These are phyloP conservation scores for Ambrosia trifida DNA, from an alignment of 129 eudicot species.

Conservation along the genomic window DNA sequence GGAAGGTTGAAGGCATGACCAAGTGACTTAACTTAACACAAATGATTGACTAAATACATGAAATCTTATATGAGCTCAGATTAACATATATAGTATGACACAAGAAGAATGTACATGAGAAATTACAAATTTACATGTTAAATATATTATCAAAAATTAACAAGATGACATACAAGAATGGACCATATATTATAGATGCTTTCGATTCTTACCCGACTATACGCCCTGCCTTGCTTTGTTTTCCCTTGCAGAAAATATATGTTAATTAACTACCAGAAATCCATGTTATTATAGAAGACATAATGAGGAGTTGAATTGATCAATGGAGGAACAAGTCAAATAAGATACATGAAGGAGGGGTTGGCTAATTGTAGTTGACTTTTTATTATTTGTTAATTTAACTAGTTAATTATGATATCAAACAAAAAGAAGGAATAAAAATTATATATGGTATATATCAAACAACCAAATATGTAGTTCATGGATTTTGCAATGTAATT, in stretches of 20 bases:
- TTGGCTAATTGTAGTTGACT: neutral
- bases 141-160: neutral
- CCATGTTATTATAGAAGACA: neutral
- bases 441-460: neutral
- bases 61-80: neutral
- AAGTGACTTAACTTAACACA: neutral
- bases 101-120: neutral
- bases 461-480: neutral
- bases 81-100: neutral
- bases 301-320: neutral
- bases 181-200: slow-evolving; percentile 7
- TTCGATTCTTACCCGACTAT: neutral
- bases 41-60: neutral
- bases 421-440: neutral
- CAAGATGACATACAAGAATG: neutral
- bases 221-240: neutral
- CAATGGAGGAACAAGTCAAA: slow-evolving; percentile 10
- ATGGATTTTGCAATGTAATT: neutral
- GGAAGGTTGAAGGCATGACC: neutral
- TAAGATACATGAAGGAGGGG: neutral
- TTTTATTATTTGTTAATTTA: neutral
- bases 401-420: neutral
- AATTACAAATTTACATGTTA: neutral
- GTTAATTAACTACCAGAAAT: neutral
- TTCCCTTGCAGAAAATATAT: neutral